A percentile compares a stretch with the other conserved stretches of the same genome.
These are phyloP conservation scores for Platismatia glauca DNA, from an alignment of 495 filamentous ascomycete genomes.

Conservation along the genomic window DNA sequence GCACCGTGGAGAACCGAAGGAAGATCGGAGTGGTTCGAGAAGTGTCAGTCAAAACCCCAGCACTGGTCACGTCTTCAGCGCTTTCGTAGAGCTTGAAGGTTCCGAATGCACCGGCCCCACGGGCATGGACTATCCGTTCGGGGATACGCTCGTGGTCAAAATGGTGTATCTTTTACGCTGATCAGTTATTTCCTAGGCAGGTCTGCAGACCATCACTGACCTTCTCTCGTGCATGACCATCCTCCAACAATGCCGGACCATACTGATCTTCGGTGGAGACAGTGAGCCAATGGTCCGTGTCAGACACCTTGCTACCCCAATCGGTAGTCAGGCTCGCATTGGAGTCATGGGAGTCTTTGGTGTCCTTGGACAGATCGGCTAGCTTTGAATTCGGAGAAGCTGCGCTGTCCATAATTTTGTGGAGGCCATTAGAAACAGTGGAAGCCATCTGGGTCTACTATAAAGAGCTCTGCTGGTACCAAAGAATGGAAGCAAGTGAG, in stretches of 20 bases:
- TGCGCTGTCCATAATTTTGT: constrained; percentile 11
- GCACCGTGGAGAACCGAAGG: constrained; percentile 74
- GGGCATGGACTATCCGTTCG: constrained; percentile 82
- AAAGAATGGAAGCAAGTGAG: not conserved
- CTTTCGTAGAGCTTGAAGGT: constrained; percentile 68
- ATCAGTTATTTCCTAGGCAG: not conserved
- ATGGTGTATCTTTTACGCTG: constrained; percentile 50
- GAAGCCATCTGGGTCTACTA: constrained; percentile 12
- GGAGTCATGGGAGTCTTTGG: constrained; percentile 19
- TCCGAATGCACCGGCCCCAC: constrained; percentile 75
- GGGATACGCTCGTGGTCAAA: constrained; percentile 88
- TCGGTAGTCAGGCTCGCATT: constrained; percentile 59
- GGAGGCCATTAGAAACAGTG: constrained; percentile 9
- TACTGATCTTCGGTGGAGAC: constrained; percentile 48
- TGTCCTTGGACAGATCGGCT: constrained; percentile 12
- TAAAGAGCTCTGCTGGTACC: not conserved
- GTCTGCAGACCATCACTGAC: constrained; percentile 31
- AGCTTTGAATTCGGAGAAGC: constrained; percentile 14
- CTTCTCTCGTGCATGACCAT: constrained; percentile 70
- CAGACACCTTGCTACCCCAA: constrained; percentile 64
- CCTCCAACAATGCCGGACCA: constrained; percentile 74
- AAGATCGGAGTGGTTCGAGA: constrained; percentile 71
- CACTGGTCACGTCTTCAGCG: constrained; percentile 58
- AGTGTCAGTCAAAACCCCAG: constrained; percentile 71
- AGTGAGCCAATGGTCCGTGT: constrained; percentile 73